Conservation (phyloP, 352 stramenopile genomes). For the Globisporangium parvum region DNA sequence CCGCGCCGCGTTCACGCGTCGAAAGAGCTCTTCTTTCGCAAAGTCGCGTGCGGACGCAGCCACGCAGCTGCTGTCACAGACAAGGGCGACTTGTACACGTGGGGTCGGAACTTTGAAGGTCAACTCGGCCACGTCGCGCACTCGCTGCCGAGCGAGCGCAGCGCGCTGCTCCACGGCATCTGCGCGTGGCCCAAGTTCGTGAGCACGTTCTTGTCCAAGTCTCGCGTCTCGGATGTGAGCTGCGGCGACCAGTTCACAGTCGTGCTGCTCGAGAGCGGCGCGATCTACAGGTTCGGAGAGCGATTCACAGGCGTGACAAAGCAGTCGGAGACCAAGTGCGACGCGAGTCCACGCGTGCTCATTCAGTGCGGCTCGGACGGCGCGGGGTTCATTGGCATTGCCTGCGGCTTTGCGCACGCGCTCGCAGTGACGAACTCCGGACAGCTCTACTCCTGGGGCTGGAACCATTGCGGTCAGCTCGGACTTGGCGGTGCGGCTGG, state of each 20-base stretch:
- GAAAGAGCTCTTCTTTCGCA: conserved; percentile 43
- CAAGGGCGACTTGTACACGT: conserved; percentile 85
- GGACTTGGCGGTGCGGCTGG: conserved; percentile 32
- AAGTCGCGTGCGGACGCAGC: conserved; percentile 58
- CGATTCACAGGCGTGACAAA: conserved; percentile 30
- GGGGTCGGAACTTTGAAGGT: conserved; percentile 83
- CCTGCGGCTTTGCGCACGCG: conserved; percentile 59
- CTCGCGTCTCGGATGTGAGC: conserved; percentile 34
- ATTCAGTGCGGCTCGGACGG: conserved; percentile 21
- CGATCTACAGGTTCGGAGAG: conserved; percentile 77
- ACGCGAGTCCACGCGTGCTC: conserved; percentile 21
- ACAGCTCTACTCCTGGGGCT: conserved; percentile 64
- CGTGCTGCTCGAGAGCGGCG: conserved; percentile 51
- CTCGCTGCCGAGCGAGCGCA: conserved; percentile 25
- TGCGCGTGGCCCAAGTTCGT: conserved; percentile 79
- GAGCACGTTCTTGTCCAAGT: conserved; percentile 35
- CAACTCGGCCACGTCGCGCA: conserved; percentile 66
- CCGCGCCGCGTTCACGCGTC: conserved; percentile 31
- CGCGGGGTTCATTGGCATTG: conserved; percentile 45
- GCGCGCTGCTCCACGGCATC: conserved; percentile 40
- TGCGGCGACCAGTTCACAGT: conserved; percentile 82
- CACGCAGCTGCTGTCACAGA: conserved; percentile 74
- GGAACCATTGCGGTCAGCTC: conserved; percentile 79
- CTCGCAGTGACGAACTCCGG: conserved; percentile 54
- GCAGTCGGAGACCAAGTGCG: conserved; percentile 11